Evolutionary conservation across 352 stramenopile genomes (phyloP).

Genomic region (Lagenidium giganteum): DNA sequence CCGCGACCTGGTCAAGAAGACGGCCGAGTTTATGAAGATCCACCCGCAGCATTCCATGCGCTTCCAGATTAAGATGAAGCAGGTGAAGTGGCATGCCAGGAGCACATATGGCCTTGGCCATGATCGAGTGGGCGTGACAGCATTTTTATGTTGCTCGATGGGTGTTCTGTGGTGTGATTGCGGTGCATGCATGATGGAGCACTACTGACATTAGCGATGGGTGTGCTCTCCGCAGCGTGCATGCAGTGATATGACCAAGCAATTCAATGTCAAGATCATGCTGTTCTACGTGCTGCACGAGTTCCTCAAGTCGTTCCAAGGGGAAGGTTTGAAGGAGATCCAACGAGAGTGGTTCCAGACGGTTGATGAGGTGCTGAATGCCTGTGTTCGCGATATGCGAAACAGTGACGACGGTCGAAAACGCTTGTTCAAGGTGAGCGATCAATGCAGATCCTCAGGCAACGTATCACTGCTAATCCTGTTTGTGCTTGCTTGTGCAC

Average conservation of each 20-base stretch:
- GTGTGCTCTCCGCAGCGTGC: constrained; percentile 33
- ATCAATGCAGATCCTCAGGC: no score
- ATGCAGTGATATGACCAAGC: constrained; percentile 41
- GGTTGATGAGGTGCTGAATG: constrained; percentile 72
- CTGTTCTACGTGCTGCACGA: constrained; percentile 85
- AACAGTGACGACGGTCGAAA: constrained; percentile 65
- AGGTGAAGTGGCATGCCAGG: constrained; percentile 55
- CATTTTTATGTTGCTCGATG: not conserved
- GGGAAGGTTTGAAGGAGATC: constrained; percentile 42
- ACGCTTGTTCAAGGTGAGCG: constrained; percentile 67
- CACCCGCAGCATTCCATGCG: constrained; percentile 68
- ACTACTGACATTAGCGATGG: not conserved
- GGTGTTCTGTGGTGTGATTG: not conserved
- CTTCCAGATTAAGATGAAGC: constrained; percentile 88
- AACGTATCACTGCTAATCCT: no score
- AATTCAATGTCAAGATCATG: constrained; percentile 82
- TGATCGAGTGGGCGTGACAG: no score
- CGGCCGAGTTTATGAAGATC: constrained; percentile 64
- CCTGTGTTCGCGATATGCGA: constrained; percentile 61
- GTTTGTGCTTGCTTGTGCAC: not conserved
- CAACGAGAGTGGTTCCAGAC: constrained; percentile 80
- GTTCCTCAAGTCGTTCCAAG: constrained; percentile 80
- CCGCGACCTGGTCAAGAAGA: constrained; percentile 66
- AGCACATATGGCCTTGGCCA: no score
- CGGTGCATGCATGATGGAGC: constrained; percentile 1